Conservation (phyloP, 2,329 filamentous ascomycete species). For the Tricladium varicosporioides region DNA sequence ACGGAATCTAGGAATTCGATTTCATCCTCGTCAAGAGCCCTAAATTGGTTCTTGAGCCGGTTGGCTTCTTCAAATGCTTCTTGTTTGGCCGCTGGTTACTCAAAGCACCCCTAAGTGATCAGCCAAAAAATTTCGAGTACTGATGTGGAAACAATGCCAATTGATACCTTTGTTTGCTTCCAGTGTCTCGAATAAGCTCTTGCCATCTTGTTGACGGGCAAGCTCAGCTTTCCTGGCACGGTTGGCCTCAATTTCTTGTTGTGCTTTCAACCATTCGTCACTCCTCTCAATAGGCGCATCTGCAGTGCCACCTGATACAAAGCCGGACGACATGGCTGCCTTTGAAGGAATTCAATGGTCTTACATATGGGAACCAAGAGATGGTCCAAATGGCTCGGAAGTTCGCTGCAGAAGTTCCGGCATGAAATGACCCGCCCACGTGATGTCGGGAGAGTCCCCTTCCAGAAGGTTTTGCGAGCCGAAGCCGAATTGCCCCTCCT, state of each 20-base stretch:
- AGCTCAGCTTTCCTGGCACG: conserved; percentile 35
- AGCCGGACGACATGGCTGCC: conserved; percentile 44
- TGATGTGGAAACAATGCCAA: neutral
- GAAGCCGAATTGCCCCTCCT: neutral
- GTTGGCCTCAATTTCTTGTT: conserved; percentile 38
- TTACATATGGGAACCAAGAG: too few species aligned
- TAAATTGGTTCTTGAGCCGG: conserved; percentile 73
- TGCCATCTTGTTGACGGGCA: conserved; percentile 43
- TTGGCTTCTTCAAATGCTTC: conserved; percentile 76
- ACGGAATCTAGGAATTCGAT: conserved; percentile 70
- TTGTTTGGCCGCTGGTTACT: conserved; percentile 67
- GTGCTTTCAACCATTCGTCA: conserved; percentile 35
- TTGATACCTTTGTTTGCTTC: conserved; percentile 75
- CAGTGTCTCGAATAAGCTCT: conserved; percentile 69
- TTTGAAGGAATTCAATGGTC: neutral
- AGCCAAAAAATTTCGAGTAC: conserved; percentile 16
- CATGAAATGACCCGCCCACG: too few species aligned
- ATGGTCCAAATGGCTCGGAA: neutral
- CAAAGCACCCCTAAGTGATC: conserved; percentile 34
- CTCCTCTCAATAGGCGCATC: conserved; percentile 42
- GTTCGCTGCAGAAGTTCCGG: neutral
- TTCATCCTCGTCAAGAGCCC: conserved; percentile 75
- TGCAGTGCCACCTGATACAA: conserved; percentile 49
- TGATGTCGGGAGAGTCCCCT: neutral
- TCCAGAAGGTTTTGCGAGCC: neutral